Evolutionary conservation across 805 yeast species (phyloP), one percentile per base, ranked within the genome.

Genomic region (Pichia paraexigua): DNA sequence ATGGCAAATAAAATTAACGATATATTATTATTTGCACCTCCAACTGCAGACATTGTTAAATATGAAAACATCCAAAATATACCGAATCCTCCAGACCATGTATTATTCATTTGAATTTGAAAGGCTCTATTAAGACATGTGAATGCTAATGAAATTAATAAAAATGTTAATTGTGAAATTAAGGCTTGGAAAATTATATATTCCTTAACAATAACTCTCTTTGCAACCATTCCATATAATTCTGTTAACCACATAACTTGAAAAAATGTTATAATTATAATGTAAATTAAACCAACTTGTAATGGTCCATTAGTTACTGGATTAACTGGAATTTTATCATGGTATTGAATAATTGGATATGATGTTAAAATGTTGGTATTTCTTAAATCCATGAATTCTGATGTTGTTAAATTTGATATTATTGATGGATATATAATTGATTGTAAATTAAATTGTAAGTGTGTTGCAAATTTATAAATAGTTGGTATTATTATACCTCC

Each of bases 221-320:
- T 67, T 0, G 80, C 76, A 44, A 83, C 72, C 10, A 67, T 63
- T 49, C 67, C 69, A 61, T 86, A 85, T 18, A 83, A 58, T 22
- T 76, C 77, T 13, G 67, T 67, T 61, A 82, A 82, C 70, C 85
- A 76, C 65, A 73, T 76, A 58, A 84, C 75, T 58, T 82, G 83
- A 75, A 87, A 84, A 63, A 87, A 85, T 3, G 92, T 80, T 51
- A 85, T 64, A 62, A 87, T 80, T 59, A 87, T 75, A 62, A 85
- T 71, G 62, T 80, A 86, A 63, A 87, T 83, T 56, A 85, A 73
- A 48, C 94, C 94, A 53, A 86, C 83, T 63, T 85, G 92, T 5
- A 80, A 65, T 6, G 91, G 89, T 0, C 90, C 90, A 58, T 79
- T 69, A 1, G 65, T 64, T 48, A 69, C 71, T 2, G 87, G 86